Base-by-base conservation (phyloP, 2,329 filamentous ascomycete genomes). In the Penicillium sp. region DNA sequence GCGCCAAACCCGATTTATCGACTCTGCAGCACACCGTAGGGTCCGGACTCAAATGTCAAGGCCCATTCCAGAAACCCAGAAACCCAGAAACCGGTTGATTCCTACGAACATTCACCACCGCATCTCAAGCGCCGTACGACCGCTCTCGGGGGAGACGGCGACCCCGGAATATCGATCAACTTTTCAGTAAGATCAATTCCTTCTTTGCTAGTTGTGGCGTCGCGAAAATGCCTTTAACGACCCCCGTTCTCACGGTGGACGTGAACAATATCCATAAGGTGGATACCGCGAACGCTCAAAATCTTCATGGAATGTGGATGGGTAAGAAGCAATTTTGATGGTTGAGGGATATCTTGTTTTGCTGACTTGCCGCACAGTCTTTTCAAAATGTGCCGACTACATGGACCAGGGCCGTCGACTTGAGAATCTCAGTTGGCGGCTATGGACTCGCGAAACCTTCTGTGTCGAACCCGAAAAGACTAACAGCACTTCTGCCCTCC, bases 271-370 rank as follows among this genome's bases (percentile, higher is more conserved):
- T 99, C 74, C 90, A 94, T 81, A 91, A 95, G 74, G 91, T 97
- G 69, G 92, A 97, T 77, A 96, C 93, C 1, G 84, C 88, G 65
- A 96, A 96, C 74, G 88, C 90, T 29, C 90, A 96, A 77, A 95
- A 92, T 72, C 85, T 97, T 50, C 95, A 94, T 78, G 92, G 90
- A 80, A 95, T 97, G 85, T 96, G 92, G 92, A 93, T 91, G 74
- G 90, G 92, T 96, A 78, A 84, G 89, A 82, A 65, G 72, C 63
- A 46, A 26, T 16, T 49, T 13, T 29, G 13, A 34, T 22, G 31
- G 31, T 50, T 22, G 6, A 10, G 29, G 7, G 14, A 31, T 37
- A 34, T 42, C 18, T 29, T 10, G 16, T 34, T 31, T 34, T 50
- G 52, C 52, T 55, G 18, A 55, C 24, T 14, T 20, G 20, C 37